Evolutionary conservation across 495 filamentous ascomycete genomes (phyloP).

Genomic region (Podospora comata): DNA sequence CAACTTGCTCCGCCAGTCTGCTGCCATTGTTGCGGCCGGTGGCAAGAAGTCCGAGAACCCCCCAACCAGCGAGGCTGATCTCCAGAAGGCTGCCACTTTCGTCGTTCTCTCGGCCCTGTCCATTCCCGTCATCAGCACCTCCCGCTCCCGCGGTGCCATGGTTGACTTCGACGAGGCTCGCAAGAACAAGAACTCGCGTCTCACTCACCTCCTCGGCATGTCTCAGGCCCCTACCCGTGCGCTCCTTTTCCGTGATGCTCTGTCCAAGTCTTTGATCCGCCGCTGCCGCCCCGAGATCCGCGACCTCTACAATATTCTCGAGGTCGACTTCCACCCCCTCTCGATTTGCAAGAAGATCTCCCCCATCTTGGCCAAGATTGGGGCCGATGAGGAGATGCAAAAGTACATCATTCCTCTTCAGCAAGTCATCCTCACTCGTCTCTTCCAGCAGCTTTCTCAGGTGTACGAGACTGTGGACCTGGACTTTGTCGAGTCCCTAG

Average conservation of each 20-base stretch:
- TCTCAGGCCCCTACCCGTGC: constrained; percentile 80
- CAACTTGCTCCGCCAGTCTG: constrained; percentile 88
- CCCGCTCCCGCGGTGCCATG: constrained; percentile 89
- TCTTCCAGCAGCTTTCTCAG: constrained; percentile 98
- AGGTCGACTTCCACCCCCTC: constrained; percentile 97
- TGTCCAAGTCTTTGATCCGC: constrained; percentile 90
- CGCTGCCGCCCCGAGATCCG: constrained; percentile 90
- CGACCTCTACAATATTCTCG: constrained; percentile 94
- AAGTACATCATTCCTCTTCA: constrained; percentile 92
- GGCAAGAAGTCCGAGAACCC: constrained; percentile 92
- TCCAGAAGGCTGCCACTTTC: constrained; percentile 82
- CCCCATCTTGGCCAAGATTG: constrained; percentile 90
- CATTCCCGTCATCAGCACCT: constrained; percentile 98
- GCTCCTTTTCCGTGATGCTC: constrained; percentile 88
- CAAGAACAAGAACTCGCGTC: constrained; percentile 97
- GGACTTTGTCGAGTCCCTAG: constrained; percentile 87
- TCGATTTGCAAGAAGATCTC: constrained; percentile 99
- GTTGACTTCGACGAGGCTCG: constrained; percentile 95
- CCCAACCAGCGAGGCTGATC: constrained; percentile 78
- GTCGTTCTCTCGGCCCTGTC: constrained; percentile 93
- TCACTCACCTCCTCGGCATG: constrained; percentile 96
- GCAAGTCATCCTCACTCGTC: constrained; percentile 94
- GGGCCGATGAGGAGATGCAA: constrained; percentile 91
- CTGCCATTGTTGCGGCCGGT: constrained; percentile 76
- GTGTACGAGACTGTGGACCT: constrained; percentile 98